Evolutionary conservation across 148 eudicot species (phyloP), one percentile per base, ranked within the genome.

Genomic region (Rhododendron molle): DNA sequence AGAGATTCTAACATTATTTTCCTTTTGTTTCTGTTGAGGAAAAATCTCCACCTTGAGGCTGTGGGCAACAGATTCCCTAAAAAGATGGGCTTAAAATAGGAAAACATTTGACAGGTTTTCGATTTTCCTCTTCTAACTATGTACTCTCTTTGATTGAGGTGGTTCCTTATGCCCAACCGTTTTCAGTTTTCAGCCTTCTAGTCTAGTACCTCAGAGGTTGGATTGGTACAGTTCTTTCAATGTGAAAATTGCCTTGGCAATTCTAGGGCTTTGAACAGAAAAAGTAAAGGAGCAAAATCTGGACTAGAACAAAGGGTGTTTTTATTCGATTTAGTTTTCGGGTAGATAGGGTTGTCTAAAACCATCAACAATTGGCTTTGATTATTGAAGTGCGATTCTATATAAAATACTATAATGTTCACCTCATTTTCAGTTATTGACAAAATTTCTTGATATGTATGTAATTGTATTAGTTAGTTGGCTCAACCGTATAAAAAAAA

Each of bases 1-100:
- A 30, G 69, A 32, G 47, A 69, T 69, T 80, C 6, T 50, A 32
- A 30, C 43, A n/a, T 7, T 18, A 36, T 12, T 28, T 71, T 71
- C 32, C 38, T 30, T 71, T 81, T 32, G 50, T 72, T 81, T 85
- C 65, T 81, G 72, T 43, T 85, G 81, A 83, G 76, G 40, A 74
- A 49, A 87, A 72, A 47, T 81, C 67, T 56, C 84, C 62, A 47
- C 82, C 80, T 13, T 34, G 82, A 81, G 87, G 87, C 76, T 85
- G 81, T 85, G 58, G 85, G 44, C 78, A 36, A 38, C 43, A 38
- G 78, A 38, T 60, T 32, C 58, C 83, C 80, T 7, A 36, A 46
- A 72, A 40, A 44, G 49, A 28, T 46, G 88, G 62, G 85, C 81
- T 83, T 72, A 74, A 86, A 74, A 38, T 82, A 54, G 77, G 88